Base-by-base conservation (phyloP, 805 yeast genomes). In the Ogataea methylovora region DNA sequence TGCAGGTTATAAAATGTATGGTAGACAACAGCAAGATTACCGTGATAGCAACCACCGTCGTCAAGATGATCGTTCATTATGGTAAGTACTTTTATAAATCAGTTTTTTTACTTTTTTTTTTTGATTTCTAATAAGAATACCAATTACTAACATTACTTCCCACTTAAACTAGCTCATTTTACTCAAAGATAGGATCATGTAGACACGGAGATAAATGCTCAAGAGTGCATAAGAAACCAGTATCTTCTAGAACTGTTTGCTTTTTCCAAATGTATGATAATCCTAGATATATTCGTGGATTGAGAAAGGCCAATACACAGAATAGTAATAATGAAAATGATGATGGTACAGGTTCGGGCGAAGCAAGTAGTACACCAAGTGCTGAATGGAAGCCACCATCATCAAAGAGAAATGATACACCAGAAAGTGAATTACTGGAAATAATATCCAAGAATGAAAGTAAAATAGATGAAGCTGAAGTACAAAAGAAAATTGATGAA, bases 161-260 rank as follows among this genome's bases (percentile, higher is more conserved):
- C n/a, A n/a, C 23, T 29, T 13, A 4, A 4, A 4, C 11, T 17
- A 21, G 60, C 35, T 34, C 48, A 3, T 87, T 87, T 52, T 86
- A 78, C 51, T 65, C 70, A 41, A 84, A 81, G 52, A 84, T 86
- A 21, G 97, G 97, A 1, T 94, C 95, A 0, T 88, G 97, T 49
- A 68, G 96, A 39, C 96, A 88, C 54, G 96, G 96, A 1, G 87
- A 79, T 38, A 80, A 79, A 46, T 88, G 97, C 49, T 77, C 86
- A 8, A 65, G 90, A 47, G 69, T 69, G 37, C 88, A 87, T 54
- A 64, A 71, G 15, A 71, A 71, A 45, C 95, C 96, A 2, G 55
- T 63, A 7, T 56, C 63, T 27, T 81, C 94, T 1, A 63, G 67
- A 35, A 80, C 90, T 0, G 66, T 30, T 22, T 12, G 15, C 13